phyloP scores from a whole-genome alignment of 352 stramenopile species.

The Thalassiosira mediterranea region DNA sequence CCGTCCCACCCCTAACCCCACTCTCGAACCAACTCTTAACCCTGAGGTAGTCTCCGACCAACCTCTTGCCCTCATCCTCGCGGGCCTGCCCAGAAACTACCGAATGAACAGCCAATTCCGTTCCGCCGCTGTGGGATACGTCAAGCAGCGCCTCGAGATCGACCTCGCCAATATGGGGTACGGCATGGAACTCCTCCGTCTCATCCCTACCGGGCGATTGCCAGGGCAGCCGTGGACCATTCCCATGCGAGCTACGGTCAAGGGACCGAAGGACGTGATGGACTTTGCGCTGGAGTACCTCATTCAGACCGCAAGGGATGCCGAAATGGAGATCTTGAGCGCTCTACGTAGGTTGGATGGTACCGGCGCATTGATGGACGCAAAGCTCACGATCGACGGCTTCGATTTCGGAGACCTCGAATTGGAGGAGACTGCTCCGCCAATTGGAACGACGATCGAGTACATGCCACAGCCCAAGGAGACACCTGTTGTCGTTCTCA shows the following conservation, averaged over 20 bases:
- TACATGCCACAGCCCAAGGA: no score
- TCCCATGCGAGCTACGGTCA: not conserved
- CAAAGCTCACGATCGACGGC: no score
- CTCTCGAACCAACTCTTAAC: not conserved
- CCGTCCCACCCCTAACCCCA: not conserved
- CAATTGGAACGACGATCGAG: no score
- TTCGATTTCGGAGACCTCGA: no score
- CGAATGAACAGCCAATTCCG: not conserved
- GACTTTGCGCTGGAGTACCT: no score
- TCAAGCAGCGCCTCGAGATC: not conserved
- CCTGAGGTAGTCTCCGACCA: not conserved
- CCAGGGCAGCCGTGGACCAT: not conserved
- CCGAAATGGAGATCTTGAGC: no score
- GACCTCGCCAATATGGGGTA: not conserved
- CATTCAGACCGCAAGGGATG: no score
- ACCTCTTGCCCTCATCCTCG: not conserved
- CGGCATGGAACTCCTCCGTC: not conserved
- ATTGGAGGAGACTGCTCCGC: no score
- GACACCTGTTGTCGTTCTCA: no score
- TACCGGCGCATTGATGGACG: no score
- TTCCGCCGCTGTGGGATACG: not conserved
- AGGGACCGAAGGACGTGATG: constrained; percentile 16
- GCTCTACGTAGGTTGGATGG: no score
- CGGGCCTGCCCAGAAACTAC: not conserved
- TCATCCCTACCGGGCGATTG: not conserved